Evolutionary conservation across 2,329 filamentous ascomycete species (phyloP).

Genomic region (Fusarium nelsonii): DNA sequence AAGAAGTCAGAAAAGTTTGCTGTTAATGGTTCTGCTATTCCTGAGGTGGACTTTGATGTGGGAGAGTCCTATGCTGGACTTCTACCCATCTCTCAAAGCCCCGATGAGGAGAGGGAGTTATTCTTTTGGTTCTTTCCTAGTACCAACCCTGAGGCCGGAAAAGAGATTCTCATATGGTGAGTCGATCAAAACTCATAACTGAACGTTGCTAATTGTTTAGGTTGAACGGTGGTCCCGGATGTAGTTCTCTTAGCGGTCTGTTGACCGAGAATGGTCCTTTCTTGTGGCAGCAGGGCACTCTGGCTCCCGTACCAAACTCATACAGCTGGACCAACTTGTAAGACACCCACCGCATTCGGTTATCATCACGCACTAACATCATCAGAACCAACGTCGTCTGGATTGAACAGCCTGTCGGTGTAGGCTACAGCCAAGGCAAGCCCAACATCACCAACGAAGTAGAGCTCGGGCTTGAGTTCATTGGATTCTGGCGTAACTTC

Average conservation of each 20-base stretch:
- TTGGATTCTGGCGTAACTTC: slow-evolving; percentile 85
- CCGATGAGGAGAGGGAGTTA: slow-evolving; percentile 64
- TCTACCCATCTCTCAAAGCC: slow-evolving; percentile 66
- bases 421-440: slow-evolving; percentile 76
- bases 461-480: slow-evolving; percentile 77
- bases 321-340: slow-evolving; percentile 79
- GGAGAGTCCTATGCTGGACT: slow-evolving; percentile 74
- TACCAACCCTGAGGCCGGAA: slow-evolving; percentile 59
- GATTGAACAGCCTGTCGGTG: slow-evolving; percentile 76
- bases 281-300: slow-evolving; percentile 77
- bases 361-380: rapidly evolving
- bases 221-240: slow-evolving; percentile 53
- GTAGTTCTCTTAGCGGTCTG: slow-evolving; percentile 54
- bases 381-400: slow-evolving; percentile 78
- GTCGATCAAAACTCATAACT: rapidly evolving
- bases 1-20: slow-evolving; percentile 59
- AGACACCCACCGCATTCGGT: rapidly evolving
- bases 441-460: slow-evolving; percentile 74
- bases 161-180: slow-evolving; percentile 73
- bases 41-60: slow-evolving; percentile 77
- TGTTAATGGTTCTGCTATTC: slow-evolving; percentile 73
- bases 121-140: slow-evolving; percentile 78
- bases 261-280: slow-evolving; percentile 84
- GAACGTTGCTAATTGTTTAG: slow-evolving; percentile 57
- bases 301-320: slow-evolving; percentile 71